phyloP scores from a whole-genome alignment of 2,329 filamentous ascomycete species.

The Claviceps fusiformis region DNA sequence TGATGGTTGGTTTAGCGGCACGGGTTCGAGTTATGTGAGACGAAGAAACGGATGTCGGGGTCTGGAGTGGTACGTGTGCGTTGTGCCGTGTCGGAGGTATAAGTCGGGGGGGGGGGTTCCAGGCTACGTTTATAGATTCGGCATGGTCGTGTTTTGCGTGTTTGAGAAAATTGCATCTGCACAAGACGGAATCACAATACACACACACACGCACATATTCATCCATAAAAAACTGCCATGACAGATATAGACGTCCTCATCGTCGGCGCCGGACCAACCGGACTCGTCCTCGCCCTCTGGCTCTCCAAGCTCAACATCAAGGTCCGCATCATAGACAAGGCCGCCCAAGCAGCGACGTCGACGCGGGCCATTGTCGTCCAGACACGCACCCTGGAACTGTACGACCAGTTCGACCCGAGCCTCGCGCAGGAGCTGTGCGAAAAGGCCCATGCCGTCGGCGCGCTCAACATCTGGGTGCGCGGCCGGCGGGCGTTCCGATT shows the following conservation, averaged over 20 bases:
- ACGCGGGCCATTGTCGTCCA: slow-evolving; percentile 1
- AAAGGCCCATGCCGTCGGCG: neutral
- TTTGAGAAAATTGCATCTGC: too few relatives aligned
- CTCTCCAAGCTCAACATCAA: slow-evolving; percentile 26
- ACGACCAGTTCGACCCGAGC: neutral
- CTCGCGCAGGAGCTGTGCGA: neutral
- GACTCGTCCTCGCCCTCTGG: slow-evolving; percentile 30
- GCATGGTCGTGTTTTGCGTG: too few relatives aligned
- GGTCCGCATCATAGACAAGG: slow-evolving; percentile 33
- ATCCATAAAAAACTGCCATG: neutral
- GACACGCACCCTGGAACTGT: slow-evolving; percentile 1
- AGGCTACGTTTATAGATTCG: too few relatives aligned
- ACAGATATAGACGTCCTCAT: slow-evolving; percentile 20
- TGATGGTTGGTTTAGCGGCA: too few relatives aligned
- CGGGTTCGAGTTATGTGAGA: too few relatives aligned
- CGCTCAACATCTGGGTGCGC: slow-evolving; percentile 1
- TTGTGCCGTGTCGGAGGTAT: too few relatives aligned
- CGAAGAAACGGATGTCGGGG: too few relatives aligned
- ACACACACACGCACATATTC: too few relatives aligned
- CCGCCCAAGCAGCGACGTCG: slow-evolving; percentile 25
- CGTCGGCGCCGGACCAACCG: slow-evolving; percentile 27
- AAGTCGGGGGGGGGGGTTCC: too few relatives aligned
- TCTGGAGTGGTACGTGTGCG: too few relatives aligned
- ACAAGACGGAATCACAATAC: too few relatives aligned
- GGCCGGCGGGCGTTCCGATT: neutral